These are phyloP conservation scores for Capsella bursapastoris DNA, from an alignment of 345 rosid species.

Conservation along the genomic window DNA sequence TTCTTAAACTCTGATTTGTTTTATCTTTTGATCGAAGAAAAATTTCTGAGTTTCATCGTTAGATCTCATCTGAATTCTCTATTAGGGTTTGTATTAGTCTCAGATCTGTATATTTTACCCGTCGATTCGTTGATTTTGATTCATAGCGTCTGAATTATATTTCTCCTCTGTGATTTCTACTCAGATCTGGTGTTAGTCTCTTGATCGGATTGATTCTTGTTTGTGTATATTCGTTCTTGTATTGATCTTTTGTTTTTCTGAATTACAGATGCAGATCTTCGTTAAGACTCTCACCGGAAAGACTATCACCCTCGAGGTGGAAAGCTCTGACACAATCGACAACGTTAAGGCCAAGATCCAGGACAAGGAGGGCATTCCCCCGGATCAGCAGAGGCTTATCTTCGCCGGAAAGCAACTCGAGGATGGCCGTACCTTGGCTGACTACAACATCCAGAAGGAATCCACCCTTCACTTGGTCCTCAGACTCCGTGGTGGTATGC, in stretches of 20 bases:
- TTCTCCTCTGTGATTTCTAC: background rate
- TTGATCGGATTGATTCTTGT: background rate
- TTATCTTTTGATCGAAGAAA: background rate
- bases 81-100: background rate
- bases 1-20: background rate
- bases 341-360: conserved; percentile 52
- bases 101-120: background rate
- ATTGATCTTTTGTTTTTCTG: background rate
- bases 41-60: background rate
- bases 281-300: conserved; percentile 47
- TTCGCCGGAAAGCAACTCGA: conserved; percentile 46
- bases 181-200: background rate
- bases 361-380: conserved; percentile 49
- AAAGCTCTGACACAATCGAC: conserved; percentile 51
- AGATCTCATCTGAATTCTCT: background rate
- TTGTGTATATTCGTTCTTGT: background rate
- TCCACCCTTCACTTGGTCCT: conserved; percentile 42
- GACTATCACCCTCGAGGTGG: conserved; percentile 50
- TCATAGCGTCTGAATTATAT: too few species aligned
- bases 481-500: conserved; percentile 53
- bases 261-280: conserved; percentile 47
- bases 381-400: conserved; percentile 48
- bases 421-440: conserved; percentile 43
- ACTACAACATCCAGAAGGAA: conserved; percentile 50
- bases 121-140: background rate